Conservation (phyloP, 257 asterid genomes). For the Fraxinus excelsior region DNA sequence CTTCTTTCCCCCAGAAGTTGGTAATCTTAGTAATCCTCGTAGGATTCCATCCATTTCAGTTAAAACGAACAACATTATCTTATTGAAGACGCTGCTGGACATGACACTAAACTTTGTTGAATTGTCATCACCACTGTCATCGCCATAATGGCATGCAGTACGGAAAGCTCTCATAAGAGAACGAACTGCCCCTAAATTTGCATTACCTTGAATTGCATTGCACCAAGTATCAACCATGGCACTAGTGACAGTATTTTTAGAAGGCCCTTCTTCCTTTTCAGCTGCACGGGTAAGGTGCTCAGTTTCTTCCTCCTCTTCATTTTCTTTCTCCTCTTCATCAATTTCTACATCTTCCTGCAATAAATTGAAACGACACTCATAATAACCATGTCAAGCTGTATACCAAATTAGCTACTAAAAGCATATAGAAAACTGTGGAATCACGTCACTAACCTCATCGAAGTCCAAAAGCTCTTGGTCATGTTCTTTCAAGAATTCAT, state of each 20-base stretch:
- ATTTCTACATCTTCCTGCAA: slow-evolving; percentile 48
- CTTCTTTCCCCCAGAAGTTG: slow-evolving; percentile 69
- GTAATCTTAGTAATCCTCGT: slow-evolving; percentile 61
- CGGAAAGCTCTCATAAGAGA: slow-evolving; percentile 83
- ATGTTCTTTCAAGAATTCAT: slow-evolving; percentile 78
- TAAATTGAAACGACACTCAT: slow-evolving; percentile 18
- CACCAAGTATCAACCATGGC: slow-evolving; percentile 91
- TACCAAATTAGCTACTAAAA: slow-evolving; percentile 5
- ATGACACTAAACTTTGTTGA: slow-evolving; percentile 58
- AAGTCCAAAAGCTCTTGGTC: slow-evolving; percentile 85
- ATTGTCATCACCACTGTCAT: slow-evolving; percentile 70
- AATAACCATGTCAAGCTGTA: slow-evolving; percentile 15
- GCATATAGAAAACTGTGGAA: slow-evolving; percentile 23
- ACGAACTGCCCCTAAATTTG: slow-evolving; percentile 69
- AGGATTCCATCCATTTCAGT: slow-evolving; percentile 92
- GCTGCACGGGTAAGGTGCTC: slow-evolving; percentile 38
- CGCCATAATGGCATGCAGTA: slow-evolving; percentile 91
- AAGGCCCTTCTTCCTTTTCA: slow-evolving; percentile 42
- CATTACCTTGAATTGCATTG: slow-evolving; percentile 48
- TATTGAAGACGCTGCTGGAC: slow-evolving; percentile 88
- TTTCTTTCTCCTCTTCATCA: slow-evolving; percentile 39
- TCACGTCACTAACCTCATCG: slow-evolving; percentile 70
- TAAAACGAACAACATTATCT: slow-evolving; percentile 80
- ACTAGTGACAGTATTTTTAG: slow-evolving; percentile 64
- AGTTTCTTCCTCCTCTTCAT: slow-evolving; percentile 31